A percentile compares a stretch with the other conserved stretches of the same genome.
Conservation (phyloP, 164 flowering plant genomes). For the Vitis cinerea region DNA sequence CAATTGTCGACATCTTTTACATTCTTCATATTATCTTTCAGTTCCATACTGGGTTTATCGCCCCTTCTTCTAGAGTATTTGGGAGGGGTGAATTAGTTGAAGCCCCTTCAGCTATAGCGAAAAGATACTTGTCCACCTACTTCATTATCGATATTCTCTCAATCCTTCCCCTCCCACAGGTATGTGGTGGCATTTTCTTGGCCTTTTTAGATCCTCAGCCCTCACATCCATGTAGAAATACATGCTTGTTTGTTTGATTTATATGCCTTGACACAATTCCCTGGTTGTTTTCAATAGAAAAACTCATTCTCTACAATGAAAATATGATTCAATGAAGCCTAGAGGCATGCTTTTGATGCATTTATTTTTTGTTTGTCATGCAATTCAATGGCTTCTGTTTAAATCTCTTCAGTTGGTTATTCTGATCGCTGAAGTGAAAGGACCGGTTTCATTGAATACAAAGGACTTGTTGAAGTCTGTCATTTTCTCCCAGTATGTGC, state of each 20-base stretch:
- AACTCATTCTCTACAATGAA: too few species aligned
- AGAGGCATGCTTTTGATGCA: background rate
- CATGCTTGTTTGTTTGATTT: too few species aligned
- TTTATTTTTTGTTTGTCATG: background rate
- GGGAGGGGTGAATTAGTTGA: constrained; percentile 80
- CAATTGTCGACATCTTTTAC: constrained; percentile 66
- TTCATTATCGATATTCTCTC: constrained; percentile 76
- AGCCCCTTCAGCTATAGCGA: constrained; percentile 57
- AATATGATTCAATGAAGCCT: too few species aligned
- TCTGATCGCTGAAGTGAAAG: constrained; percentile 34
- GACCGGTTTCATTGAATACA: constrained; percentile 42
- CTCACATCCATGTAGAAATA: too few species aligned
- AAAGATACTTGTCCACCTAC: constrained; percentile 57
- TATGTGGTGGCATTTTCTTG: constrained; percentile 15
- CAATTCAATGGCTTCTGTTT: background rate
- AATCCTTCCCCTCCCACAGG: constrained; percentile 96
- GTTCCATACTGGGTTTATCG: constrained; percentile 81
- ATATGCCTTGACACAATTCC: too few species aligned
- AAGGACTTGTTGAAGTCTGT: constrained; percentile 57
- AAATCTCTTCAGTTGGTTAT: constrained; percentile 49
- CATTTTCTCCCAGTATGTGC: constrained; percentile 66
- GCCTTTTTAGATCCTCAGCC: too few species aligned
- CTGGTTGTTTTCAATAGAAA: too few species aligned
- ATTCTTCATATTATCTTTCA: constrained; percentile 69
- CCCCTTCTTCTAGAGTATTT: constrained; percentile 83